phyloP scores from a whole-genome alignment of 176 grass and related monocot genomes.

The Carex kokanica region DNA sequence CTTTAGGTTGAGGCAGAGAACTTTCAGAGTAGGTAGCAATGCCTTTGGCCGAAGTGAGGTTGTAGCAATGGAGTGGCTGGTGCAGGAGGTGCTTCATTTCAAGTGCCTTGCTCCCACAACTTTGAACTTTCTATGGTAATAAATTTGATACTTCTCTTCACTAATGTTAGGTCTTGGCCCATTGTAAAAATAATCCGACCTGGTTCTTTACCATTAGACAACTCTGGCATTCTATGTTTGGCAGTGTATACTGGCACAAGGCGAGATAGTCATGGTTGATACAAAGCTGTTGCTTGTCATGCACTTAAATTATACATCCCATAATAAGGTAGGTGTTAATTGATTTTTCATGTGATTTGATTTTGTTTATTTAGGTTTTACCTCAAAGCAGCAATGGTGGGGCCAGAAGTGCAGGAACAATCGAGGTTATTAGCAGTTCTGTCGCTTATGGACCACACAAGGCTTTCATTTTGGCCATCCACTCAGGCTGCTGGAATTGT shows the following conservation, averaged over 20 bases:
- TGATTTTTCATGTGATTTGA: neutral
- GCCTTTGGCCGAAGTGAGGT: slow-evolving; percentile 63
- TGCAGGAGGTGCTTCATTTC: slow-evolving; percentile 81
- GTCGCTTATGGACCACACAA: slow-evolving; percentile 59
- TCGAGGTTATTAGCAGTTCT: slow-evolving; percentile 49
- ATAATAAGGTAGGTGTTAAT: neutral
- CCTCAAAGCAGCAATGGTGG: slow-evolving; percentile 69
- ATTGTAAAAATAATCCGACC: neutral
- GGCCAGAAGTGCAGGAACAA: slow-evolving; percentile 45
- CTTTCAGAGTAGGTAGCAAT: slow-evolving; percentile 66
- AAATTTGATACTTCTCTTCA: neutral
- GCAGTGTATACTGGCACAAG: neutral
- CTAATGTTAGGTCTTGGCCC: neutral
- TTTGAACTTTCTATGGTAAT: slow-evolving; percentile 75
- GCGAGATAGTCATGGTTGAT: neutral
- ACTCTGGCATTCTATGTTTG: neutral
- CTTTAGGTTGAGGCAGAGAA: slow-evolving; percentile 60
- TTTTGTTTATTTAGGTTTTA: slow-evolving; percentile 60
- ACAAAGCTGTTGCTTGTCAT: slow-evolving; percentile 2
- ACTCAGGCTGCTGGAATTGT: slow-evolving; percentile 79
- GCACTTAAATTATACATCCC: neutral
- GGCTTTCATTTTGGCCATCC: slow-evolving; percentile 85
- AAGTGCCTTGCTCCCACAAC: slow-evolving; percentile 71
- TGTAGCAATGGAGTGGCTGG: slow-evolving; percentile 90
- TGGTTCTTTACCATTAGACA: neutral